Evolutionary conservation across 768 basidiomycete species (phyloP).

Genomic region (Crucibulum laeve): DNA sequence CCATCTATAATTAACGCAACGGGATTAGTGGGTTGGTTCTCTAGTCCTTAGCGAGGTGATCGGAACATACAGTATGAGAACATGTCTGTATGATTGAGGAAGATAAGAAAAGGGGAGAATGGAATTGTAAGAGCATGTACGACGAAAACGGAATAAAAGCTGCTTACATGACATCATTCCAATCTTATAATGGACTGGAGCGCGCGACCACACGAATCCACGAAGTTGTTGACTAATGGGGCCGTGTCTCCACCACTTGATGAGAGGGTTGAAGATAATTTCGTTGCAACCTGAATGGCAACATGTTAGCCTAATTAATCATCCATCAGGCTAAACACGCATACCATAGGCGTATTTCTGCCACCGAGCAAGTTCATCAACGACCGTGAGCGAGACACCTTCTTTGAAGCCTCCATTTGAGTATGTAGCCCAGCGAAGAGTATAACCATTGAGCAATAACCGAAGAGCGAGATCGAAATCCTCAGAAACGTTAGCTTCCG

Average conservation of each 20-base stretch:
- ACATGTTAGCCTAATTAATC: conserved; percentile 2
- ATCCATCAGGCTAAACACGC: conserved; percentile 6
- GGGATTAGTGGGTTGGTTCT: conserved; percentile 1
- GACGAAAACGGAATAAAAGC: not conserved
- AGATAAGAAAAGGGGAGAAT: not conserved
- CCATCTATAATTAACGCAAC: conserved; percentile 33
- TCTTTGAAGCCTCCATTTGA: conserved; percentile 84
- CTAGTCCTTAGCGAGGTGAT: conserved; percentile 6
- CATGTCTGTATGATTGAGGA: conserved; percentile 30
- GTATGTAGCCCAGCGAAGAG: conserved; percentile 81
- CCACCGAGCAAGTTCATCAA: conserved; percentile 89
- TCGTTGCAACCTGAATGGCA: conserved; percentile 52
- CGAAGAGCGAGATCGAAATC: conserved; percentile 78
- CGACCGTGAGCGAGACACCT: conserved; percentile 80
- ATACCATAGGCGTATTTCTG: conserved; percentile 67
- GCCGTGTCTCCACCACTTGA: conserved; percentile 70
- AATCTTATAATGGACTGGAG: conserved; percentile 80
- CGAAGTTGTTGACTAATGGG: conserved; percentile 77
- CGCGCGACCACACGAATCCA: conserved; percentile 69
- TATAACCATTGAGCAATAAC: conserved; percentile 65
- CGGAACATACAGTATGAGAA: conserved; percentile 36
- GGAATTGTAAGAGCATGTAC: not conserved
- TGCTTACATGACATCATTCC: conserved; percentile 68
- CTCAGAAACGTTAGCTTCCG: conserved; percentile 73
- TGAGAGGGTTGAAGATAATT: conserved; percentile 82